Evolutionary conservation across 2,329 filamentous ascomycete species (phyloP), one percentile per base, ranked within the genome.

Genomic region (Pseudogymnoascus sp.): DNA sequence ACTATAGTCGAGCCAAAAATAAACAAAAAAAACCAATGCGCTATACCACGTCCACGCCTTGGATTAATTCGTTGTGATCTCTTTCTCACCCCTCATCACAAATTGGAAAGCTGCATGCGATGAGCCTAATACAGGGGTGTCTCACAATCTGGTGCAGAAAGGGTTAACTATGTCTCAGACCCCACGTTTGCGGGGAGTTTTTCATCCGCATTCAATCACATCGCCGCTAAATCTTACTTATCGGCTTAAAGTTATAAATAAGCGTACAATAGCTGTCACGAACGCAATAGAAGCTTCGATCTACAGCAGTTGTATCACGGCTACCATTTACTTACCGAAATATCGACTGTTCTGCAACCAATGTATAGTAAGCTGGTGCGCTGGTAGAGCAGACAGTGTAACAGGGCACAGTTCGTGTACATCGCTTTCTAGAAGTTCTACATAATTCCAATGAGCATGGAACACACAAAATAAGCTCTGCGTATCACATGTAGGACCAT

Each of bases 221-320:
- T 25, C 20, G 43, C 22, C 14, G n/a, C 14, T 7, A 50, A 50
- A 20, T 43, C 9, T 25, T 20, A 43, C 25, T 11, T 50, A 50
- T 30, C 43, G 43, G 25, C 43, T 50, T 50, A 18, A 16, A 30
- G 25, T 50, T 50, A 30, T 50, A 30, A 30, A 28, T 16, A 28
- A 22, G 39, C 20, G 8, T 30, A 30, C 14, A 16, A n/a, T 12
- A 7, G 2, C 43, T 50, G 22, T 30, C 22, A 30, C 43, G 4
- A 22, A 50, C 43, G 28, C 39, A 50, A 16, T 47, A 50, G 43
- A 50, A 50, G 43, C 43, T 50, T 50, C 43, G 43, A 28, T 50
- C 43, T 50, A 6, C 43, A 22, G 43, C 14, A 30, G 14, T 50
- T 50, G 14, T 50, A 30, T 14, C 41, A 47, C 41, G 3, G 2